phyloP scores from a whole-genome alignment of 148 eudicot species.

The Talinum fruticosum region DNA sequence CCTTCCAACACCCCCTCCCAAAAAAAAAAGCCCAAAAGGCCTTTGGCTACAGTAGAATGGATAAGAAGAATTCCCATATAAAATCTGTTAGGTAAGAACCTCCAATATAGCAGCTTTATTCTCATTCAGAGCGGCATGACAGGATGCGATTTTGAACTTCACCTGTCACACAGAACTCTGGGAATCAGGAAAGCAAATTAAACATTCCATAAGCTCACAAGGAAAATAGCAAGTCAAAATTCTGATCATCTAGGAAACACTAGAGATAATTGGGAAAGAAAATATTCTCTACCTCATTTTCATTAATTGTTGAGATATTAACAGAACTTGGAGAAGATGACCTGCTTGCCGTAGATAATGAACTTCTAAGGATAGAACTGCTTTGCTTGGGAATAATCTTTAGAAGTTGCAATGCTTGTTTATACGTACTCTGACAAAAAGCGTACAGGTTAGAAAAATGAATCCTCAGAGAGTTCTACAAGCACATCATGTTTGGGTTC shows the following conservation, averaged over 20 bases:
- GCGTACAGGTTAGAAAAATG: conserved; percentile 9
- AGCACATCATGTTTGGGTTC: too few species aligned
- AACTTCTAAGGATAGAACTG: conserved; percentile 51
- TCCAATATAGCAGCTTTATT: conserved; percentile 73
- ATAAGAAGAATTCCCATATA: not conserved
- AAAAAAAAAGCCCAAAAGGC: not conserved
- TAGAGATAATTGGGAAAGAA: not conserved
- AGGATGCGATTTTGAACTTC: conserved; percentile 83
- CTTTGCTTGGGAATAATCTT: conserved; percentile 73
- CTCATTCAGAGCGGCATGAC: conserved; percentile 66
- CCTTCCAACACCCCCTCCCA: not conserved
- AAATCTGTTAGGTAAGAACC: conserved; percentile 41
- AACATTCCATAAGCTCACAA: not conserved
- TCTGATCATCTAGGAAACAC: not conserved
- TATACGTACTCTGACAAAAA: conserved; percentile 61
- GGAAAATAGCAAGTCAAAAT: not conserved
- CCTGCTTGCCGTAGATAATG: conserved; percentile 65
- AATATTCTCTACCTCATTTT: conserved; percentile 63
- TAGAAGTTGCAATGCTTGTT: conserved; percentile 80
- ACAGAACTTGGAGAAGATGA: conserved; percentile 75
- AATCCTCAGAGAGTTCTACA: not conserved
- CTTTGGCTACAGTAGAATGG: not conserved
- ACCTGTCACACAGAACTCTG: conserved; percentile 42
- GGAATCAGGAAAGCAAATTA: not conserved
- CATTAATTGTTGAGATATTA: conserved; percentile 57